Percentiles rank a stretch among this genome's conserved stretches.
phyloP scores from a whole-genome alignment of 139 green algal species.

The Volvox africanus region DNA sequence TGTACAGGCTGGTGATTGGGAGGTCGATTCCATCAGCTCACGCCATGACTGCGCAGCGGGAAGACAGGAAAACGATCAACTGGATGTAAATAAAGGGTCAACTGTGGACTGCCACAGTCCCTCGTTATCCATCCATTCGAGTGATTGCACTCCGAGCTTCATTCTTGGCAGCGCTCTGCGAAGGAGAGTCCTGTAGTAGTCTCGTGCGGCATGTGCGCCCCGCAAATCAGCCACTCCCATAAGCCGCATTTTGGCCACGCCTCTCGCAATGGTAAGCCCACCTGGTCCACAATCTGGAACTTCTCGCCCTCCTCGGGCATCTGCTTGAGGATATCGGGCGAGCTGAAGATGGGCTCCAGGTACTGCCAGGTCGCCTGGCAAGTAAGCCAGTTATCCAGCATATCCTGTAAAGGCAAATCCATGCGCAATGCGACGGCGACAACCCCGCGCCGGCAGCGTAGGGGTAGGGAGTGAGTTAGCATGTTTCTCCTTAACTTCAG shows the following conservation, averaged over 20 bases:
- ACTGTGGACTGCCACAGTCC: too few species aligned
- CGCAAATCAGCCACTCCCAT: too few species aligned
- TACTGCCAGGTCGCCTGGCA: slow-evolving; percentile 90
- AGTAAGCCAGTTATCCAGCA: slow-evolving; percentile 87
- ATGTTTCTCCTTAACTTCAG: too few species aligned
- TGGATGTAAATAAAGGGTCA: too few species aligned
- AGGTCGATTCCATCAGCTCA: slow-evolving; percentile 75
- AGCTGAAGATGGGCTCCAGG: slow-evolving; percentile 89
- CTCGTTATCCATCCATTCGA: too few species aligned
- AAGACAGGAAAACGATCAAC: too few species aligned
- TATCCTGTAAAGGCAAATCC: slow-evolving; percentile 64
- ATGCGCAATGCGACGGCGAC: neutral
- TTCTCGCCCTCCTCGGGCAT: slow-evolving; percentile 90
- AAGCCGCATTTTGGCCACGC: too few species aligned
- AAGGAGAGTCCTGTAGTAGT: too few species aligned
- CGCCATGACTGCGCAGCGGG: slow-evolving; percentile 66
- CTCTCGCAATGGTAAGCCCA: neutral
- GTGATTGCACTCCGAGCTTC: too few species aligned
- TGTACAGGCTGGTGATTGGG: neutral
- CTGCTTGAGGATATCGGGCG: slow-evolving; percentile 90
- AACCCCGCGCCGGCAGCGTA: neutral
- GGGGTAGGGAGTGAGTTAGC: too few species aligned
- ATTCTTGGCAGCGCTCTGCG: too few species aligned
- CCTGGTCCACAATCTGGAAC: slow-evolving; percentile 76
- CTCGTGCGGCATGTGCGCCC: too few species aligned